Conservation (phyloP, 495 filamentous ascomycete genomes). For the Collariella sp. region DNA sequence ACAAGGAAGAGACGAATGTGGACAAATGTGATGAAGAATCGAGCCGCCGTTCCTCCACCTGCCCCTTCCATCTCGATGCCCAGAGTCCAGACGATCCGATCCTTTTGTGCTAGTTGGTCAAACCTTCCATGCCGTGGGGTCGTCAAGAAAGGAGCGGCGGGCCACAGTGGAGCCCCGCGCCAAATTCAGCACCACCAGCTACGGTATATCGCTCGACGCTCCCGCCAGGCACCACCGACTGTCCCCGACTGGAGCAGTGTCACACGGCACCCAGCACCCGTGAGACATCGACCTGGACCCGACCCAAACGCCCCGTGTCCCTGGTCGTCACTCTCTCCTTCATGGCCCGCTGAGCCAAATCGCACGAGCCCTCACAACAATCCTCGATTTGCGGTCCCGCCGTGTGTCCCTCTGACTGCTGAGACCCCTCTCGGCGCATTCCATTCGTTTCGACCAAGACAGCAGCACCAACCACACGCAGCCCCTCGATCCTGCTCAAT, state of each 20-base stretch:
- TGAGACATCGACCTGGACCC: background rate
- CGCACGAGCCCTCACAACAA: background rate
- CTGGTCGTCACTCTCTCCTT: background rate
- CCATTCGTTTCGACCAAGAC: background rate
- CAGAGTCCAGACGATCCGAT: too few species aligned
- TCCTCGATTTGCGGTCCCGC: background rate
- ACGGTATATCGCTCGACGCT: too few species aligned
- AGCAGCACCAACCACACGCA: background rate
- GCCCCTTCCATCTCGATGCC: too few species aligned
- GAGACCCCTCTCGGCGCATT: too few species aligned
- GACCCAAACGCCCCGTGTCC: background rate
- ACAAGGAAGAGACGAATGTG: too few species aligned
- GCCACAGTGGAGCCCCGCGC: background rate
- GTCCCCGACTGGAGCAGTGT: background rate
- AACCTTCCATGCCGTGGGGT: too few species aligned
- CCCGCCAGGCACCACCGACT: background rate
- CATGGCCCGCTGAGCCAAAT: conserved; percentile 1
- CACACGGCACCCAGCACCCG: background rate
- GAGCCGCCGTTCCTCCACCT: too few species aligned
- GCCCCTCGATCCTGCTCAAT: background rate
- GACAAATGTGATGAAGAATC: too few species aligned
- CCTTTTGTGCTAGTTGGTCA: too few species aligned
- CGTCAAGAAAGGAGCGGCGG: too few species aligned
- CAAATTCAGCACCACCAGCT: conserved; percentile 7
- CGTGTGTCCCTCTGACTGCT: too few species aligned